Evolutionary conservation across 148 eudicot genomes (phyloP), one percentile per base, ranked within the genome.

Genomic region (Fallopia convolvulus): DNA sequence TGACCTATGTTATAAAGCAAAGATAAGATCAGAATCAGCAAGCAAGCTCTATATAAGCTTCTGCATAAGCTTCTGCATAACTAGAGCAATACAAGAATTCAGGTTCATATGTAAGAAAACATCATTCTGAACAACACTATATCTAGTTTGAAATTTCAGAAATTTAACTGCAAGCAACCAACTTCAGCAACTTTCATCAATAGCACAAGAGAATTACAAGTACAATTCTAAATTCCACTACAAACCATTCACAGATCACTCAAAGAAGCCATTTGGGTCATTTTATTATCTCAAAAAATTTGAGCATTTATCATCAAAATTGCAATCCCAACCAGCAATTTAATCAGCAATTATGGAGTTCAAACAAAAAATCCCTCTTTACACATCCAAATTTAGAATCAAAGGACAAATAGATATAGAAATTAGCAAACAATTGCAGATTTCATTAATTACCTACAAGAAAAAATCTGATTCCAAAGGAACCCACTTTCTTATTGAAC

Each of bases 31-130:
- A 68, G 72, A 66, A 68, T 39, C 44, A 39, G 32, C 3, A 36
- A 68, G 15, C 20, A 17, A 15, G 17, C 1, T 65, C 11, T 6
- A 65, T 6, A 65, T 32, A 65, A 65, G 70, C n/a, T 65, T 32
- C 40, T 32, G 17, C 70, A 65, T 65, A 65, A 65, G 70, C n/a
- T 65, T 32, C 40, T 32, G 17, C 70, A 65, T 65, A 65, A 63
- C 70, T 6, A 42, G 46, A 8, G 7, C 46, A n/a, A n/a, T n/a
- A 26, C 30, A 26, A 26, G 30, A 26, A 26, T 26, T 26, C 30
- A 26, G 0, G 30, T 26, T 20, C 63, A 56, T 6, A 20, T 20
- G 65, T 2, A 21, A 2, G 0, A 58, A 20, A 21, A 8, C 11
- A n/a, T 55, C 60, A 55, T n/a, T 55, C 1, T 26, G 30, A 26